Evolutionary conservation across 805 yeast species (phyloP).

Genomic region (Yamadazyma olivae): DNA sequence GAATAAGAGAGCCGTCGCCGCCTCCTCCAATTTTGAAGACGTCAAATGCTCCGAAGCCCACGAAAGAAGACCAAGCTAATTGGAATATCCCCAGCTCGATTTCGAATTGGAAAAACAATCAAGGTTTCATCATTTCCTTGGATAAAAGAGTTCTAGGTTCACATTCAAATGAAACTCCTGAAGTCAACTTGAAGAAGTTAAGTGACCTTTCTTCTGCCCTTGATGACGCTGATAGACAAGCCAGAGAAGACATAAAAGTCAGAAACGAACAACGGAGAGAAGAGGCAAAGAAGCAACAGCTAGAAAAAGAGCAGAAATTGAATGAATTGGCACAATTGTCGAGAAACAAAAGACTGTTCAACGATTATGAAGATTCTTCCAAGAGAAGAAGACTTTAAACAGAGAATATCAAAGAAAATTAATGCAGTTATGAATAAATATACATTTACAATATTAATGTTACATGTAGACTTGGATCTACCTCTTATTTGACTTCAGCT

Average conservation of each 20-base stretch:
- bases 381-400: neutral
- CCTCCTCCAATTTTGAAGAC: conserved; percentile 52
- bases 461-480: neutral
- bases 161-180: conserved; percentile 26
- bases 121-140: conserved; percentile 79
- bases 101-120: conserved; percentile 94
- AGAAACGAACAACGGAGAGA: conserved; percentile 26
- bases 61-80: conserved; percentile 68
- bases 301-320: conserved; percentile 26
- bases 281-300: conserved; percentile 22
- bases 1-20: conserved; percentile 58
- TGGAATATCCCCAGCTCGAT: conserved; percentile 92
- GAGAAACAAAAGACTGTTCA: conserved; percentile 16
- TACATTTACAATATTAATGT: too few relatives aligned
- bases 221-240: conserved; percentile 51
- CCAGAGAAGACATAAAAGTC: conserved; percentile 17
- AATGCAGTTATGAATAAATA: conserved; percentile 1
- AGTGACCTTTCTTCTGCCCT: conserved; percentile 68
- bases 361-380: neutral
- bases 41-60: conserved; percentile 43
- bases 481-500: neutral
- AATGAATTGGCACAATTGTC: conserved; percentile 26
- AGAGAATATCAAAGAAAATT: too few relatives aligned
- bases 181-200: conserved; percentile 54
- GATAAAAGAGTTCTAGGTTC: conserved; percentile 69